Evolutionary conservation across 306 rosid genomes (phyloP), one percentile per base, ranked within the genome.

Genomic region (Acacia acuminata): DNA sequence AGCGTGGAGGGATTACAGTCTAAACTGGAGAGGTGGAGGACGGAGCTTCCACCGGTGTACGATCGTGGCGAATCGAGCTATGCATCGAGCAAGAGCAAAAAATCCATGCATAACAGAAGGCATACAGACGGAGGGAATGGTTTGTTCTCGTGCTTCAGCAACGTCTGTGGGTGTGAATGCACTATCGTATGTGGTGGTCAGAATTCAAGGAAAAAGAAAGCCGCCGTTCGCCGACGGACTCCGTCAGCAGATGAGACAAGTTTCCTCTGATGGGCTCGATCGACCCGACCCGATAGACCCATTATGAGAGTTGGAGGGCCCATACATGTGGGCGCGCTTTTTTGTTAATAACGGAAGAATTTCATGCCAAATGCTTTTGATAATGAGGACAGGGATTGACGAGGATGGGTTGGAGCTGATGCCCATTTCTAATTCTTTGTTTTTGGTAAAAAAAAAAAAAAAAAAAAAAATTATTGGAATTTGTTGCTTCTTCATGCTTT

Each of bases 91-190:
- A 89, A 76, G 1, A 84, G 71, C 50, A 90, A 81, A 17, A 90
- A 84, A 51, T 25, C 55, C 34, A 71, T 50, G 14, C 93, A 79
- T 42, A 15, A 34, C 8, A 88, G 90, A 17, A 89, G 94, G 53
- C 88, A 83, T 45, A 85, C 86, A 0, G 91, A 94, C 9, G 92
- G 88, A 10, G 88, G 83, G 4, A 81, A 55, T 56, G 97, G 99
- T 0, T 74, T 94, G 27, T 96, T 96, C 82, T 96, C 99, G 5
- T 96, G 99, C 84, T 96, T 96, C 75, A 96, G 99, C 71, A 94
- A 91, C 43, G 92, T 96, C 0, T 96, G 98, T 66, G 99, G 99
- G 2, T 85, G 90, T 43, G 88, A 96, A 66, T 96, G 98, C 80
- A 84, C 94, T 79, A 92, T 96, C 0, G 97, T 96, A 2, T 94